Base-by-base conservation (phyloP, 768 basidiomycete genomes). In the Fistulinella prunicolor region DNA sequence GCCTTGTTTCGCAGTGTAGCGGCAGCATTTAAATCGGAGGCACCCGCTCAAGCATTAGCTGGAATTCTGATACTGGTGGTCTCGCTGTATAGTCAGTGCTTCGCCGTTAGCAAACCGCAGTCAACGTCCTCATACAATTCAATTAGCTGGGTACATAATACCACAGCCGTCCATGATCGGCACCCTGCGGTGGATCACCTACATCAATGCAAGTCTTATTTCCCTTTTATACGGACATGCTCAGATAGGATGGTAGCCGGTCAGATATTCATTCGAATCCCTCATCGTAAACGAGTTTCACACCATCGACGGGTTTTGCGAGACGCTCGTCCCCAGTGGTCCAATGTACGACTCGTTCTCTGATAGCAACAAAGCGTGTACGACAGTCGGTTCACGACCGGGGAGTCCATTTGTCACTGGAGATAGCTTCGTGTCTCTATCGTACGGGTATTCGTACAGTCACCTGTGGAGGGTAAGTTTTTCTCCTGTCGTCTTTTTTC, bases 241-340 rank as follows among this genome's bases (percentile, higher is more conserved):
- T 60, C 4, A 53, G 17, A 28, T 3, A 26, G 5, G 19, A 1
- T 17, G 13, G 7, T 37, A 63, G 60, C 91, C 76, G 71, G 2
- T 92, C 82, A 60, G 84, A 79, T 61, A 61, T 28, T 50, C 61
- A 0, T 93, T 94, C 62, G 86, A 91, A 51, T 73, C 77, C 0
- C 64, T 93, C 35, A 73, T 94, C 62, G 73, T 79, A 17, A 94
- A 93, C 67, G 90, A 95, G 64, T 93, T 94, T 68, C 81, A 78
- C 54, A 83, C 79, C 0, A 67, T 87, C 7, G 65, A 85, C 20
- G 88, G 84, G 38, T 59, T 68, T 13, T 85, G 85, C 58, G 69
- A 83, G 21, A 63, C 70, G 34, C 68, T 87, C 13, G 80, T 83
- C 0, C 83, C 86, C 3, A 73, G 70, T 3, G 85, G 86, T 0